These are phyloP conservation scores for Candida khao-thaluensis DNA, from an alignment of 805 yeast species.

Conservation along the genomic window DNA sequence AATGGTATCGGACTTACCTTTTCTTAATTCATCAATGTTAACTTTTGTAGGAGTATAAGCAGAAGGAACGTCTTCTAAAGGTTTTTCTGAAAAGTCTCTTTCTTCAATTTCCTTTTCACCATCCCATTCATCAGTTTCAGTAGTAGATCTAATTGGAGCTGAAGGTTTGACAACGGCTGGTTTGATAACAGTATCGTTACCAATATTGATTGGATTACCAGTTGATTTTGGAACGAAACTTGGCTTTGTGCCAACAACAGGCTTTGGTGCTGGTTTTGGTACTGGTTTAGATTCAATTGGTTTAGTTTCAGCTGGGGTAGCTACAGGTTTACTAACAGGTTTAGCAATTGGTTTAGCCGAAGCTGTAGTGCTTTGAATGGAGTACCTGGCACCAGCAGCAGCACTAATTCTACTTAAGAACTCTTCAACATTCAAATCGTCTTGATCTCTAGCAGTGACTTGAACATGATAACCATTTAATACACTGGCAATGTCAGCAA, in stretches of 20 bases:
- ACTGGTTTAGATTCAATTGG: conserved; percentile 21
- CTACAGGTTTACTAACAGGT: conserved; percentile 20
- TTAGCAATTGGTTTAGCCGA: conserved; percentile 25
- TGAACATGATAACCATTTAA: conserved; percentile 90
- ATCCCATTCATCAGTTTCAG: conserved; percentile 54
- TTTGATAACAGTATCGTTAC: conserved; percentile 15
- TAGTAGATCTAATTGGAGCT: conserved; percentile 20
- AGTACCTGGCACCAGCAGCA: conserved; percentile 94
- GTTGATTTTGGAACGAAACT: conserved; percentile 35
- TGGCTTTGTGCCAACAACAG: conserved; percentile 17
- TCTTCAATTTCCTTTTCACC: conserved; percentile 59
- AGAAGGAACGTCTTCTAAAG: conserved; percentile 53
- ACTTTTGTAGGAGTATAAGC: conserved; percentile 70
- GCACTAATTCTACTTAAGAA: conserved; percentile 74
- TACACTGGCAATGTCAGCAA: conserved; percentile 69
- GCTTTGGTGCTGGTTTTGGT: conserved; percentile 7
- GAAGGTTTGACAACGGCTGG: conserved; percentile 17
- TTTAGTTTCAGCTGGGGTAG: conserved; percentile 18
- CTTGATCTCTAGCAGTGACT: conserved; percentile 91
- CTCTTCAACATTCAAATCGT: conserved; percentile 80
- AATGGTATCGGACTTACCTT: conserved; percentile 44
- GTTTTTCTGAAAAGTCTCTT: conserved; percentile 50
- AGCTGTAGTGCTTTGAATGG: conserved; percentile 18
- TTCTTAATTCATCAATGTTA: conserved; percentile 54
- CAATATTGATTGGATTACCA: conserved; percentile 39